Percentiles rank a stretch among this genome's conserved stretches.
These are phyloP conservation scores for Chrysanthemum lavandulifolium DNA, from an alignment of 129 eudicot genomes.

Conservation along the genomic window DNA sequence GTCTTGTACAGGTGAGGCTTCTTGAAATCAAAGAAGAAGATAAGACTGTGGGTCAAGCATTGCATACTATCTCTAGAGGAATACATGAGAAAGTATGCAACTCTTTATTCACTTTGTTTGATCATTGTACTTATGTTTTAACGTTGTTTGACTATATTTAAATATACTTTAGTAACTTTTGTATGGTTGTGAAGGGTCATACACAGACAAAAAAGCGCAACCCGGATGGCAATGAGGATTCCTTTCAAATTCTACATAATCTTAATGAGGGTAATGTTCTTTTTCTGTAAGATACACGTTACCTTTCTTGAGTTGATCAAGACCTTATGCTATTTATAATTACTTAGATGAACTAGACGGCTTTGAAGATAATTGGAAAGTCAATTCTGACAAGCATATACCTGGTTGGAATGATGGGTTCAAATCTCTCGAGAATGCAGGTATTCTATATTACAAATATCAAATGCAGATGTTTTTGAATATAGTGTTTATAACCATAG, in stretches of 20 bases:
- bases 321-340: conserved; percentile 1
- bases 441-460: conserved; percentile 11
- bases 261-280: conserved; percentile 53
- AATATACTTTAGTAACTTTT: not conserved
- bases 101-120: not conserved
- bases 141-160: not conserved
- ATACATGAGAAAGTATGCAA: conserved; percentile 56
- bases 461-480: not conserved
- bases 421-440: conserved; percentile 50
- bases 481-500: not conserved
- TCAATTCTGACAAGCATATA: conserved; percentile 46
- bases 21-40: conserved; percentile 75
- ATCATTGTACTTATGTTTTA: not conserved
- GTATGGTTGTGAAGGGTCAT: conserved; percentile 55
- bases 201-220: conserved; percentile 46
- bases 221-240: conserved; percentile 50
- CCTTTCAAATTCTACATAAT: conserved; percentile 64
- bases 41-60: conserved; percentile 45
- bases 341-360: conserved; percentile 50
- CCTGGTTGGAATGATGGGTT: conserved; percentile 64
- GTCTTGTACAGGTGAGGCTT: conserved; percentile 36
- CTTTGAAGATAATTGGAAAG: conserved; percentile 65
- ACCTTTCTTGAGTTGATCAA: not conserved
- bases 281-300: not conserved
- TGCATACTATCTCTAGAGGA: conserved; percentile 62